Base-by-base conservation (phyloP, 805 yeast species). In the Wickerhamomyces xylosicus region DNA sequence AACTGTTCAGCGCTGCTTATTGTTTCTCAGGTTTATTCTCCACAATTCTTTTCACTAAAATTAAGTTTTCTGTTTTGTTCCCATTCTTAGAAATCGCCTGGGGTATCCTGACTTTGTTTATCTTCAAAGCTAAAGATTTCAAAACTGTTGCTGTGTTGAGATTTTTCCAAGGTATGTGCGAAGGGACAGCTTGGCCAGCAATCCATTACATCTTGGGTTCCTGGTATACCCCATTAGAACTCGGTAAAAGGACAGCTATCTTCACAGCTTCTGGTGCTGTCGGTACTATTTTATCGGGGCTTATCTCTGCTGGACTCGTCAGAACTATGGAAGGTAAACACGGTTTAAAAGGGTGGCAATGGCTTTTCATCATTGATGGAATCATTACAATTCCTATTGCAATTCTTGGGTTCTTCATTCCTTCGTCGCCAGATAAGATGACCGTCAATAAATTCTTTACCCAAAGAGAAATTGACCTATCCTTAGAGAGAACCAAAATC, bases 61-160 rank as follows among this genome's bases (percentile, higher is more conserved):
- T 40, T 1, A 40, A 31, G 34, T 34, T 34, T 25, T 31, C 35
- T n/a, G 35, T 27, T 19, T 8, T 40, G 22, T 29, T 42, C 18
- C 45, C 45, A 39, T 14, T 32, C 9, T 15, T 42, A 13, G 45
- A 42, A 22, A 31, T 42, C 9, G 16, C 22, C 5, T 42, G 39
- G 41, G 72, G 82, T 1, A 50, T 77, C 8, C 63, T 77, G 38
- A 78, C 85, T 2, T 57, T 81, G 7, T 66, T 35, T 9, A 27
- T 38, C 5, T 33, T 20, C 20, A 29, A 21, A 20, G 31, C 39
- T 14, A 20, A 38, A 15, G 21, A n/a, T 11, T 41, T 31, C 16
- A 28, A 34, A 9, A 27, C 38, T n/a, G 20, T 41, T 31, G 69
- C 69, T 52, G 85, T 70, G 1, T 52, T 75, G 29, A 59, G 90